Percentiles rank a stretch among this genome's conserved stretches.
Evolutionary conservation across 306 rosid species (phyloP).

Genomic region (Medicago arabica): DNA sequence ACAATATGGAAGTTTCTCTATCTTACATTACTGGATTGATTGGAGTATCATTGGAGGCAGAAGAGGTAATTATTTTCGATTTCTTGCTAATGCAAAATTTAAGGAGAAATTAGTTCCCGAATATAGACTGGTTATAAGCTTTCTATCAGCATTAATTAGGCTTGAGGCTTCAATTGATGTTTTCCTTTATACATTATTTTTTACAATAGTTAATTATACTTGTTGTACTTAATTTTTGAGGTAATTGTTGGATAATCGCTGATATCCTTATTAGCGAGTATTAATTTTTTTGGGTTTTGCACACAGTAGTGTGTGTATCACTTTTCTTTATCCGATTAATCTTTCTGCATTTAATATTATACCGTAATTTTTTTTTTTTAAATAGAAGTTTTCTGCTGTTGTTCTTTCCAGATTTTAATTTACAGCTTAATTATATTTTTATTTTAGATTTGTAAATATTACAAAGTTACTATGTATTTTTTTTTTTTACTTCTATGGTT

Average conservation of each 20-base stretch:
- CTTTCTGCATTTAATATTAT: not conserved
- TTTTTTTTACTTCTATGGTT: slow-evolving; percentile 28
- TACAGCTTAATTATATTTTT: not conserved
- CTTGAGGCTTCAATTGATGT: not conserved
- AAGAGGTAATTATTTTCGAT: slow-evolving; percentile 61
- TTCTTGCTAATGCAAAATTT: not conserved
- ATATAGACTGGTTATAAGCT: slow-evolving; percentile 21
- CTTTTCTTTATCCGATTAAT: not conserved
- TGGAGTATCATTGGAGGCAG: slow-evolving; percentile 80
- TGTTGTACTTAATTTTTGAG: not conserved
- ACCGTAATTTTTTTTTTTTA: not conserved
- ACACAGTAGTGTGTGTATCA: not conserved
- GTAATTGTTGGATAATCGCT: not conserved
- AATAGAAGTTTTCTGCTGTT: not conserved
- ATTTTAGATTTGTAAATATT: not conserved
- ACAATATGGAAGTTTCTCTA: slow-evolving; percentile 86
- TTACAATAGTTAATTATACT: not conserved
- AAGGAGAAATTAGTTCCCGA: not conserved
- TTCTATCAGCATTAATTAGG: not conserved
- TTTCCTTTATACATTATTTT: not conserved
- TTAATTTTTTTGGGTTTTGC: not conserved
- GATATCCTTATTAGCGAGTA: not conserved
- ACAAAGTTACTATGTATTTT: not conserved
- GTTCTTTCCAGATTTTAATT: slow-evolving; percentile 7
- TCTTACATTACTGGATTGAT: slow-evolving; percentile 68